Conservation (phyloP, 148 eudicot species). For the Fallopia convolvulus region DNA sequence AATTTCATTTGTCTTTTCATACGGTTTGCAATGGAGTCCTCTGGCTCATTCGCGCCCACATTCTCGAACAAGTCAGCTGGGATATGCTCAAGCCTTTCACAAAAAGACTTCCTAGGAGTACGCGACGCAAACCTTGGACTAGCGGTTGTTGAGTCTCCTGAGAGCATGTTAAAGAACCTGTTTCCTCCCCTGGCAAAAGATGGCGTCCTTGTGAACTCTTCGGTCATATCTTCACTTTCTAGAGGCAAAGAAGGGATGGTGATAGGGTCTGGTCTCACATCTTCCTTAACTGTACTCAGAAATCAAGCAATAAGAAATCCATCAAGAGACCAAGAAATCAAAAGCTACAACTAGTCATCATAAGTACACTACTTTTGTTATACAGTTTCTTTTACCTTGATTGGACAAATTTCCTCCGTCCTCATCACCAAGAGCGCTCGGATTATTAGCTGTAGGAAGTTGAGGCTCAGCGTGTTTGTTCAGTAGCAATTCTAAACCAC, state of each 20-base stretch:
- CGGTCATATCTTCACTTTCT: constrained; percentile 47
- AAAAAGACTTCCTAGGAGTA: constrained; percentile 37
- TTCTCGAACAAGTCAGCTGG: constrained; percentile 31
- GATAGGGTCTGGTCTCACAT: constrained; percentile 26
- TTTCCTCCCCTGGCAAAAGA: constrained; percentile 35
- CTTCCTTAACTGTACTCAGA: constrained; percentile 29
- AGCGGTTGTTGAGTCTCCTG: constrained; percentile 45
- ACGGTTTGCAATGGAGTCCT: constrained; percentile 40
- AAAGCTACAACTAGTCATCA: background rate
- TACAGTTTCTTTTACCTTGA: constrained; percentile 13
- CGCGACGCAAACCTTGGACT: constrained; percentile 57
- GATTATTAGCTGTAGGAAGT: constrained; percentile 21
- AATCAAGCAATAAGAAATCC: background rate
- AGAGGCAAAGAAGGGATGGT: constrained; percentile 23
- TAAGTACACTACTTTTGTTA: background rate
- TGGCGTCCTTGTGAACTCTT: constrained; percentile 45
- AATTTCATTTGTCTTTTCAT: constrained; percentile 54
- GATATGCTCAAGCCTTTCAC: constrained; percentile 48
- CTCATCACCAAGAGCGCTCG: constrained; percentile 32
- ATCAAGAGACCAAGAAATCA: background rate
- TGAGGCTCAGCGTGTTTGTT: constrained; percentile 45
- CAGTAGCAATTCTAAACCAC: constrained; percentile 41
- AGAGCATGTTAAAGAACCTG: constrained; percentile 51
- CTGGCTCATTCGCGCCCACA: constrained; percentile 33
- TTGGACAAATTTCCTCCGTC: constrained; percentile 13